phyloP scores from a whole-genome alignment of 208 protist species.

The Trypanosoma boissoni region DNA sequence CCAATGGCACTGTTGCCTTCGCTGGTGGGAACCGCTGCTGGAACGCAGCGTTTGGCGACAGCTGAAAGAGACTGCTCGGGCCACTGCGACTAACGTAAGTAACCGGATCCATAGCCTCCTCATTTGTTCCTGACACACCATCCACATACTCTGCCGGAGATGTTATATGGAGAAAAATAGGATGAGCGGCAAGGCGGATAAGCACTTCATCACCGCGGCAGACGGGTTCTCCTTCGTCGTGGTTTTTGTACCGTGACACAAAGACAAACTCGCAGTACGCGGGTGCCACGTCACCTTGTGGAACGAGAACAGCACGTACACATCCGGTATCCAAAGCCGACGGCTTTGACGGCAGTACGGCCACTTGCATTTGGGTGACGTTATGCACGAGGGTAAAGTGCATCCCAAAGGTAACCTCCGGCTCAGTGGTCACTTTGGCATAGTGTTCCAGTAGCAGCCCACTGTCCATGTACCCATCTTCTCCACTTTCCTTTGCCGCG shows the following conservation, averaged over 20 bases:
- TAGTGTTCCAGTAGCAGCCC: slow-evolving; percentile 22
- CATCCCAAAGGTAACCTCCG: slow-evolving; percentile 63
- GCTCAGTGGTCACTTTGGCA: slow-evolving; percentile 27
- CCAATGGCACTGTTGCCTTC: no score
- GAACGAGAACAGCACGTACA: slow-evolving; percentile 54
- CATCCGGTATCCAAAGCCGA: slow-evolving; percentile 66
- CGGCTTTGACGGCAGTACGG: slow-evolving; percentile 45
- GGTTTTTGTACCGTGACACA: slow-evolving; percentile 73
- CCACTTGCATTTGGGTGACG: slow-evolving; percentile 56
- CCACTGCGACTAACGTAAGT: background rate
- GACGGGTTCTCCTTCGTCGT: slow-evolving; percentile 64
- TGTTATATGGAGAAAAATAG: slow-evolving; percentile 70
- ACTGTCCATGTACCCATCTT: background rate
- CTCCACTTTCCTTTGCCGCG: background rate
- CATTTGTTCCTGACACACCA: slow-evolving; percentile 17
- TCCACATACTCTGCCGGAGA: slow-evolving; percentile 23
- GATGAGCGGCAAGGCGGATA: slow-evolving; percentile 38
- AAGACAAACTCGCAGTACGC: slow-evolving; percentile 59
- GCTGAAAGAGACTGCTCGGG: no score
- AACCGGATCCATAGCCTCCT: background rate
- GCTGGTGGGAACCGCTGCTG: no score
- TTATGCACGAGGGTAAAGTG: slow-evolving; percentile 59
- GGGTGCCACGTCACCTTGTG: slow-evolving; percentile 30
- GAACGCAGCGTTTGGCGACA: no score
- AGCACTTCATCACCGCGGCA: slow-evolving; percentile 61